phyloP scores from a whole-genome alignment of 441 rosid genomes.

The Erysimum pusillum region DNA sequence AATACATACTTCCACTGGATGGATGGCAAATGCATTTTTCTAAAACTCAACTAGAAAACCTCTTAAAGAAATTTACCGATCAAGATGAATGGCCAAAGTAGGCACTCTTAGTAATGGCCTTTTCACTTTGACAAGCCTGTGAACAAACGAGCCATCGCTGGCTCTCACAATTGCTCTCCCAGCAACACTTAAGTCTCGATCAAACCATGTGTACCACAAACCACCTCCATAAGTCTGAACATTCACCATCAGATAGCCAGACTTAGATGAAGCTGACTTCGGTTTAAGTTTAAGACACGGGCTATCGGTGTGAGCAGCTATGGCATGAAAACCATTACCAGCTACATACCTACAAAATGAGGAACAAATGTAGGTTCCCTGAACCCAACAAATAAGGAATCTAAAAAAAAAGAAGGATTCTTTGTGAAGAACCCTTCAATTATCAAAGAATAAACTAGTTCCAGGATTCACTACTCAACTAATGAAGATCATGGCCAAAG shows the following conservation, averaged over 20 bases:
- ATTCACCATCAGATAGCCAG: conserved; percentile 86
- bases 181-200: conserved; percentile 94
- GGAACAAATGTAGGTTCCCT: conserved; percentile 34
- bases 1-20: not conserved
- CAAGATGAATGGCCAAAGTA: conserved; percentile 93
- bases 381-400: conserved; percentile 14
- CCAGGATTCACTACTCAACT: not conserved
- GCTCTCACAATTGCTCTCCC: conserved; percentile 86
- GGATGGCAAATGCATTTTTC: not conserved
- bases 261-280: conserved; percentile 83
- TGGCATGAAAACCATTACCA: conserved; percentile 86
- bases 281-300: conserved; percentile 96
- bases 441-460: conserved; percentile 1
- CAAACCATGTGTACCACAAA: conserved; percentile 99
- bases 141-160: conserved; percentile 71
- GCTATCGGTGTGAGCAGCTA: conserved; percentile 97
- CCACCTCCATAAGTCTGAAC: conserved; percentile 98
- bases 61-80: conserved; percentile 59
- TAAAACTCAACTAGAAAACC: not conserved
- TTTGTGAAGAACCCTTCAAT: not conserved
- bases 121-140: conserved; percentile 84
- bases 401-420: not conserved
- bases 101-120: conserved; percentile 89
- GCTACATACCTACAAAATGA: conserved; percentile 68
- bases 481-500: not conserved